Conservation (phyloP, 2,329 filamentous ascomycete genomes). For the Talaromyces sp. region DNA sequence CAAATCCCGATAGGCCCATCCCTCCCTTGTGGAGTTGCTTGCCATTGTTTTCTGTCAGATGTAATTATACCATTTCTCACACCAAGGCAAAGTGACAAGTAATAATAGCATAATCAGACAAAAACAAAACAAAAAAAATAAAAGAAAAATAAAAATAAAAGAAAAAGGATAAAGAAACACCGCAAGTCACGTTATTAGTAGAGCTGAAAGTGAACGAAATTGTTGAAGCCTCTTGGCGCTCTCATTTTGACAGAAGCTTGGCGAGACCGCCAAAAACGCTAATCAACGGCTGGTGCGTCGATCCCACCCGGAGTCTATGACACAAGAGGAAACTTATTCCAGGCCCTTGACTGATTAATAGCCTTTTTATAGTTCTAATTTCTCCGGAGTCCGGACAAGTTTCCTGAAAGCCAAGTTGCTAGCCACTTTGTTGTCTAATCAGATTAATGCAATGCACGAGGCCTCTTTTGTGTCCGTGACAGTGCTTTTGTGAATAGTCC, state of each 20-base stretch:
- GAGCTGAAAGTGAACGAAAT: too few relatives aligned
- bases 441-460: not conserved
- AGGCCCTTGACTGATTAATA: not conserved
- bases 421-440: not conserved
- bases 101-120: too few relatives aligned
- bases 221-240: not conserved
- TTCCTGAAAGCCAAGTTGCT: not conserved
- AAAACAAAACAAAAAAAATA: too few relatives aligned
- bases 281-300: not conserved
- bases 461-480: not conserved
- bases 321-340: not conserved
- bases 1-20: not conserved
- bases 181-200: too few relatives aligned
- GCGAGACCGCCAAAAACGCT: not conserved
- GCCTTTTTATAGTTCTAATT: not conserved
- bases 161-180: too few relatives aligned
- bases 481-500: too few relatives aligned
- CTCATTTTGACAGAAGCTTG: not conserved
- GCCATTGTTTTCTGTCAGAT: too few relatives aligned
- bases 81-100: too few relatives aligned
- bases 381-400: not conserved
- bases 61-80: too few relatives aligned
- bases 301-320: not conserved
- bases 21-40: not conserved
- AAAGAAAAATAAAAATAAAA: too few relatives aligned